These are phyloP conservation scores for Solanum rostratum DNA, from an alignment of 257 asterid genomes.

Conservation along the genomic window DNA sequence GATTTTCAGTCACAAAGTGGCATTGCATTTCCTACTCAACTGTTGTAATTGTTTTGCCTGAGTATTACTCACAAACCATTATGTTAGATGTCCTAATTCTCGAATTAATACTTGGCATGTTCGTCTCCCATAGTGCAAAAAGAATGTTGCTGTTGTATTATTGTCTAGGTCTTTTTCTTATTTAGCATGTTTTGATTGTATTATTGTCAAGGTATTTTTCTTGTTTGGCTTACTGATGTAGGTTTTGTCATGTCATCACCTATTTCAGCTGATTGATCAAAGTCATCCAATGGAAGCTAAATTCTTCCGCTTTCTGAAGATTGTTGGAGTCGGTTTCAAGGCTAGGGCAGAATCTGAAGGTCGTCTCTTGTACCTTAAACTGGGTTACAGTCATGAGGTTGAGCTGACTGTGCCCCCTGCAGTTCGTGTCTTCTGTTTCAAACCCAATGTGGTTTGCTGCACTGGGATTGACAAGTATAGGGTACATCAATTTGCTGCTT, in stretches of 20 bases:
- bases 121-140: neutral
- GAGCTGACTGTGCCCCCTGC: slow-evolving; percentile 55
- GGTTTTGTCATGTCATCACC: neutral
- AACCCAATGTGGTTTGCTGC: slow-evolving; percentile 47
- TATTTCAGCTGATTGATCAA: neutral
- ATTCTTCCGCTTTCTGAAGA: slow-evolving; percentile 51
- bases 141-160: neutral
- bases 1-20: neutral
- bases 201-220: neutral
- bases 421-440: slow-evolving; percentile 57
- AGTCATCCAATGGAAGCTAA: slow-evolving; percentile 38
- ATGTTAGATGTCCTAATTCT: neutral
- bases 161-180: neutral
- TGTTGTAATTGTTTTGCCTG: neutral
- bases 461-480: slow-evolving; percentile 64
- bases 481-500: slow-evolving; percentile 59
- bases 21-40: neutral
- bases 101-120: neutral
- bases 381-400: slow-evolving; percentile 71
- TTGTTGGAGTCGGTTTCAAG: slow-evolving; percentile 79
- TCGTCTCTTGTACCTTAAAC: slow-evolving; percentile 51
- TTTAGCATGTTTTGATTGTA: neutral
- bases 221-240: neutral
- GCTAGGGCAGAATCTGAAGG: slow-evolving; percentile 78
- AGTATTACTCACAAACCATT: neutral